Base-by-base conservation (phyloP, 192 early-diverging fungal genomes). In the Backusella tarrabulga region DNA sequence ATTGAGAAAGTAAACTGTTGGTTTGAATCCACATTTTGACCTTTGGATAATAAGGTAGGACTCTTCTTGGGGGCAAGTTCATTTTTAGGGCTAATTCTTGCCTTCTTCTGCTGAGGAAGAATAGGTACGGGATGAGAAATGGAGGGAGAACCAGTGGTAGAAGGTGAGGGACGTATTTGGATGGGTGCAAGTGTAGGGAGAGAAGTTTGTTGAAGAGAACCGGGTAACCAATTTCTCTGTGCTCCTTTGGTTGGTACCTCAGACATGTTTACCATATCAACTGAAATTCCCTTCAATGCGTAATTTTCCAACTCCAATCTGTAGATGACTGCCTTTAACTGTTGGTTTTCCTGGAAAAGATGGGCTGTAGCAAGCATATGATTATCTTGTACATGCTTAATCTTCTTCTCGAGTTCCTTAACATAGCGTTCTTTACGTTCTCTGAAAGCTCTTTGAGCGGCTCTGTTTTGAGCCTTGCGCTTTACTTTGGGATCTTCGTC, bases 341-440 rank as follows among this genome's bases (percentile, higher is more conserved):
- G 81, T 35, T 81, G 54, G 68, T 90, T 90, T 71, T 90, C 89
- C 60, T 86, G 76, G 2, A 74, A 77, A 8, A 91, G 86, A 34
- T 82, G 85, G 15, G 77, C 80, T 8, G 85, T 82, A 26, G 74
- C 72, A 68, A 79, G 77, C 38, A 85, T 77, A 21, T 89, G 85
- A 2, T 36, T 46, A 38, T 90, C 88, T 52, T 93, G 88, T 9
- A 93, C 85, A 44, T 89, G 89, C 75, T 91, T 88, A 71, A 95
- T 91, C 56, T 88, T 86, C 36, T 87, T 88, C 82, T 97, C 95
- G 2, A 97, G 88, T 19, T 90, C 86, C 79, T 92, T 90, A 8
- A 96, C 90, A 79, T 97, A 94, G 68, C 89, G 88, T 77, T 95
- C 91, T 74, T 93, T 94, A 72, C 95, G 91, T 77, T 97, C 94